Evolutionary conservation across 129 eudicot genomes (phyloP).

Genomic region (Ambrosia trifida): DNA sequence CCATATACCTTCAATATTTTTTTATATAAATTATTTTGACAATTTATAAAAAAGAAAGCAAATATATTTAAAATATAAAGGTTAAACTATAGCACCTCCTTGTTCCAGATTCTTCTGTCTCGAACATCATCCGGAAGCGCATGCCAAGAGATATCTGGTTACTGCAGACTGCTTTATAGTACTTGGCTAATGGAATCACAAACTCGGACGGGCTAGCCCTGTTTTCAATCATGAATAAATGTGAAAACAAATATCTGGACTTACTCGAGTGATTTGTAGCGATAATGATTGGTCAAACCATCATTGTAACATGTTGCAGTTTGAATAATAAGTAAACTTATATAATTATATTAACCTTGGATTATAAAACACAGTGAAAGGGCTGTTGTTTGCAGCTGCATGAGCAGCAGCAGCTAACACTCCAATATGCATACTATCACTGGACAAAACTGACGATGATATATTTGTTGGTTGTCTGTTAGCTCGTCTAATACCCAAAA

Average conservation of each 20-base stretch:
- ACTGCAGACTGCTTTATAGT: slow-evolving; percentile 75
- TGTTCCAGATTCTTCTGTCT: slow-evolving; percentile 95
- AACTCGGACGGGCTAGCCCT: slow-evolving; percentile 99
- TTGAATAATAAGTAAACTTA: neutral
- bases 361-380: slow-evolving; percentile 84
- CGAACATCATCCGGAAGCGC: slow-evolving; percentile 99
- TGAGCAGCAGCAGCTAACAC: slow-evolving; percentile 98
- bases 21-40: neutral
- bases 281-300: neutral
- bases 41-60: neutral
- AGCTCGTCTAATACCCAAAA: slow-evolving; percentile 92
- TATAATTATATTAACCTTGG: slow-evolving; percentile 57
- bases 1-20: slow-evolving; percentile 78
- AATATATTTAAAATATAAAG: neutral
- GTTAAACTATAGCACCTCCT: slow-evolving; percentile 52
- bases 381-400: slow-evolving; percentile 95
- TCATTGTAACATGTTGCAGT: neutral
- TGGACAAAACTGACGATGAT: slow-evolving; percentile 89
- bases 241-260: neutral
- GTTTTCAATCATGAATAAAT: slow-evolving; percentile 21
- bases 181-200: slow-evolving; percentile 94
- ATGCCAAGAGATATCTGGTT: slow-evolving; percentile 89
- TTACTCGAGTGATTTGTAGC: neutral
- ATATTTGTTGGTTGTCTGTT: slow-evolving; percentile 77
- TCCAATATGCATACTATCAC: slow-evolving; percentile 98